These are phyloP conservation scores for Calonectria multiphialidica DNA, from an alignment of 2,329 filamentous ascomycete species.

Conservation along the genomic window DNA sequence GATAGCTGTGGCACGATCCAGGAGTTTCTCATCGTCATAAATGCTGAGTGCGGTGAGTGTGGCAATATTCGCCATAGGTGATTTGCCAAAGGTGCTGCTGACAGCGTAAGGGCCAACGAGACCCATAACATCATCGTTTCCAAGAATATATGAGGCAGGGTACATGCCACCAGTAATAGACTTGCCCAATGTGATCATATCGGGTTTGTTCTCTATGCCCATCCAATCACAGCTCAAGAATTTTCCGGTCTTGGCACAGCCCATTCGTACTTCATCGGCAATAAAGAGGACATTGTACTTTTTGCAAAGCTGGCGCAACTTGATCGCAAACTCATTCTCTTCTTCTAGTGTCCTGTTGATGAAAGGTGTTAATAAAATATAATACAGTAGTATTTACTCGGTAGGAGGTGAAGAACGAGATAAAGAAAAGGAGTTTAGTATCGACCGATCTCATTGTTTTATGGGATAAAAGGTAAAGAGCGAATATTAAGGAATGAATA, in stretches of 20 bases:
- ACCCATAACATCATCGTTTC: conserved; percentile 10
- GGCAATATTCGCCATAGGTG: conserved; percentile 1
- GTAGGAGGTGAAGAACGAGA: too few species aligned
- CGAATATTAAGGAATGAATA: too few species aligned
- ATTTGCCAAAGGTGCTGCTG: conserved; percentile 5
- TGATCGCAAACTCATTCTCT: conserved; percentile 5
- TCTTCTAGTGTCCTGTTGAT: conserved; percentile 3
- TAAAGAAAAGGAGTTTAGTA: too few species aligned
- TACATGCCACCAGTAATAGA: conserved; percentile 26
- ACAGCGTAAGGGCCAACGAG: background rate
- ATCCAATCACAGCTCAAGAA: conserved; percentile 29
- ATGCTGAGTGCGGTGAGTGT: background rate
- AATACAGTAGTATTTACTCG: too few species aligned
- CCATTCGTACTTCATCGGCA: conserved; percentile 37
- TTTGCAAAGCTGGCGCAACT: conserved; percentile 14
- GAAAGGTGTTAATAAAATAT: too few species aligned
- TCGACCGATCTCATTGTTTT: too few species aligned
- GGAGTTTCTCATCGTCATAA: conserved; percentile 9
- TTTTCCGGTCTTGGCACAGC: conserved; percentile 34
- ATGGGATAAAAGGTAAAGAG: too few species aligned
- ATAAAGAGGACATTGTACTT: conserved; percentile 33
- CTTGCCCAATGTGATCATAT: conserved; percentile 35
- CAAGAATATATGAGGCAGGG: conserved; percentile 26
- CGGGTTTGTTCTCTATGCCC: conserved; percentile 33
- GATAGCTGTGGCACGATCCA: background rate